Evolutionary conservation across 2,329 filamentous ascomycete species (phyloP).

Genomic region (Didymellaceae sp.): DNA sequence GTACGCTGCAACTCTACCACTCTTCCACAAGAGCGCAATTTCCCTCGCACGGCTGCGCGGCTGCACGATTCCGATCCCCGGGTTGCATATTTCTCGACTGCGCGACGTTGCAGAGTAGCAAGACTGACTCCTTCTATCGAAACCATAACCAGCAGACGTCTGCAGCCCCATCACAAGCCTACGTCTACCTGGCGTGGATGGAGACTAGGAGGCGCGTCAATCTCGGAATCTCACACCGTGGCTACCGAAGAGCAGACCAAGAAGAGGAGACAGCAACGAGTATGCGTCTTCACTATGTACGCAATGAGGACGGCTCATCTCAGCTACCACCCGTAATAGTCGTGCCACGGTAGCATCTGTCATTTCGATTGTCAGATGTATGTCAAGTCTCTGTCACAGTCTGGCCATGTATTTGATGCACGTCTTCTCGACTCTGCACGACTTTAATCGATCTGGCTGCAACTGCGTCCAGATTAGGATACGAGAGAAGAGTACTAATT

Average conservation of each 20-base stretch:
- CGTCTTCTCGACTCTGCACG: not conserved
- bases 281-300: too few species aligned
- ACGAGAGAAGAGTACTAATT: too few species aligned
- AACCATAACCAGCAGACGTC: too few species aligned
- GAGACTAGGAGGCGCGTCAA: too few species aligned
- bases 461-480: conserved; percentile 21
- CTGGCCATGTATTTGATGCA: not conserved
- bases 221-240: too few species aligned
- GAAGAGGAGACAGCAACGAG: too few species aligned
- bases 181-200: too few species aligned
- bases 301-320: not conserved
- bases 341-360: not conserved
- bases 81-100: not conserved
- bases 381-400: conserved; percentile 4
- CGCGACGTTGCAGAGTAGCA: too few species aligned
- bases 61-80: not conserved
- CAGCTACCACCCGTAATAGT: too few species aligned
- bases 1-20: conserved; percentile 1
- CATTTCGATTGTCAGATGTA: not conserved
- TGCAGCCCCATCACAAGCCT: too few species aligned
- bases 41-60: not conserved
- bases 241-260: too few species aligned
- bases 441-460: conserved; percentile 20
- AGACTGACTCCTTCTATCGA: too few species aligned
- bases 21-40: not conserved